A percentile compares a stretch with the other conserved stretches of the same genome.
Conservation (phyloP, 371 early-diverging fungal species). For the Dichotomocladium elegans region DNA sequence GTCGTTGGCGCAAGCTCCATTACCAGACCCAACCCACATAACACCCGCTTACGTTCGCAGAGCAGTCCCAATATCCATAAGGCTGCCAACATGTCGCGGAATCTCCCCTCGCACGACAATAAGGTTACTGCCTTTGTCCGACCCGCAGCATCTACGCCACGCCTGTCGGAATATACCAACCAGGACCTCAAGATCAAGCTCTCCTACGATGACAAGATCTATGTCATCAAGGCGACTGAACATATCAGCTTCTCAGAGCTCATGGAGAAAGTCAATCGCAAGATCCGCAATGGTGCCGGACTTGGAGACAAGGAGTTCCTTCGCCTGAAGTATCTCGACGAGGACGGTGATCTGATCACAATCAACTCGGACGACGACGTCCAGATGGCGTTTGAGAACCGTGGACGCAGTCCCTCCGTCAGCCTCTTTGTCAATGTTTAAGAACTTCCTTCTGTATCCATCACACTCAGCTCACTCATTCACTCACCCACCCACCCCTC, state of each 20-base stretch:
- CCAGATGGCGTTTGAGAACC: conserved; percentile 84
- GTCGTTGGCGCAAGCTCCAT: conserved; percentile 12
- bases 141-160: conserved; percentile 27
- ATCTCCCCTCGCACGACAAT: not conserved
- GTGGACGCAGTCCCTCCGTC: conserved; percentile 35
- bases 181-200: conserved; percentile 73
- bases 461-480: not conserved
- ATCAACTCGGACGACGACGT: conserved; percentile 91
- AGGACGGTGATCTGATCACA: conserved; percentile 86
- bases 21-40: conserved; percentile 20
- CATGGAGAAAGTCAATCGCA: conserved; percentile 77
- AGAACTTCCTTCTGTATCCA: not conserved
- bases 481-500: not conserved
- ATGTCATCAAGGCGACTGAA: conserved; percentile 76
- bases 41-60: conserved; percentile 57
- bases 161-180: conserved; percentile 12
- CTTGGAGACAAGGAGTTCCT: conserved; percentile 44
- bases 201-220: conserved; percentile 82
- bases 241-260: conserved; percentile 75
- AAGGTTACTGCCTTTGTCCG: conserved; percentile 17
- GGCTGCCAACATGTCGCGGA: conserved; percentile 6
- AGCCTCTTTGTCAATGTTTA: conserved; percentile 39
- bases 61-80: conserved; percentile 66
- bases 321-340: conserved; percentile 85
- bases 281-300: conserved; percentile 79